Percentiles rank a stretch among this genome's conserved stretches.
phyloP scores from a whole-genome alignment of 176 grass and related monocot species.

The Ampelocalamus luodianensis region DNA sequence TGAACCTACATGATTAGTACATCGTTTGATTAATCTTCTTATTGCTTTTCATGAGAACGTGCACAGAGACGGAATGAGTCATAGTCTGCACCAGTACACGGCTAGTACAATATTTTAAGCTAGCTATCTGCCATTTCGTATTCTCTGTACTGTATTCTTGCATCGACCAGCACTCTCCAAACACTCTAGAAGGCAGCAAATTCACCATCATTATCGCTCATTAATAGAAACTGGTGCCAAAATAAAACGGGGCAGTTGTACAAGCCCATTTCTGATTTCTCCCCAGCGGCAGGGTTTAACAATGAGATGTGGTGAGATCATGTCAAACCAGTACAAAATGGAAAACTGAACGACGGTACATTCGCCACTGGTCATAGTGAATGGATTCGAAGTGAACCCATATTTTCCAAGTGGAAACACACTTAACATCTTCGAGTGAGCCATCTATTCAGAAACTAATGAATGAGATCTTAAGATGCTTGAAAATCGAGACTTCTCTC shows the following conservation, averaged over 20 bases:
- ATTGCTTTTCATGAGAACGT: background rate
- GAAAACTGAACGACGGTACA: background rate
- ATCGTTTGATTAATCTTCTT: background rate
- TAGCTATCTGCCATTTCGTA: background rate
- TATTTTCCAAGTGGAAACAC: background rate
- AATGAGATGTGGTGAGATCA: too few relatives aligned
- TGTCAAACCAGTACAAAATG: too few relatives aligned
- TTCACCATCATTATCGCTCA: background rate
- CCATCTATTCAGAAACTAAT: background rate
- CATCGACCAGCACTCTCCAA: background rate
- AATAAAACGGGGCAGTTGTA: too few relatives aligned
- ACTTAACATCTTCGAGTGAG: background rate
- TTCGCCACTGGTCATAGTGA: background rate
- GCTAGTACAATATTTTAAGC: background rate
- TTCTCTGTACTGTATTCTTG: background rate
- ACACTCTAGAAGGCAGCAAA: background rate
- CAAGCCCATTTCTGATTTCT: too few relatives aligned
- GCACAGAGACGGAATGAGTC: background rate
- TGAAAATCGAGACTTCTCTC: too few relatives aligned
- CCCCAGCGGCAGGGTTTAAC: too few relatives aligned
- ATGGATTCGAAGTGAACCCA: background rate
- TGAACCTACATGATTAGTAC: background rate
- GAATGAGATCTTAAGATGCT: background rate
- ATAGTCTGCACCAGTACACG: background rate
- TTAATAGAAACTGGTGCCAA: background rate